Conservation (phyloP, 2,329 filamentous ascomycete species). For the Beauveria pseudobassiana region DNA sequence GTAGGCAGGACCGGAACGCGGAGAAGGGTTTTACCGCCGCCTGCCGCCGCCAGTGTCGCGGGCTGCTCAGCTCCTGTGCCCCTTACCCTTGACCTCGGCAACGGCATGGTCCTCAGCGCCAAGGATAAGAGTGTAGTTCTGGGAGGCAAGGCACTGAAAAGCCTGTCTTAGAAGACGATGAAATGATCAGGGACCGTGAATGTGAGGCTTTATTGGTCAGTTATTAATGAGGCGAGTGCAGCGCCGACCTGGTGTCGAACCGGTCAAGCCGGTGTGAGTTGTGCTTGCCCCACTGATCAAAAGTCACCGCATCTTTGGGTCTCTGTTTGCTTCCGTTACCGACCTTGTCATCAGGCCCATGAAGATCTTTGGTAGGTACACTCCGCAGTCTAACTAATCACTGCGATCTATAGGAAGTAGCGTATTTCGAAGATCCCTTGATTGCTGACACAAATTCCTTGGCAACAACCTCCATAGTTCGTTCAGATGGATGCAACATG, state of each 20-base stretch:
- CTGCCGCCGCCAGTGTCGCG: background rate
- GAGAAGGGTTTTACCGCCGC: conserved; percentile 9
- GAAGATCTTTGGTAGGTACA: too few species aligned
- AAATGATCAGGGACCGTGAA: too few species aligned
- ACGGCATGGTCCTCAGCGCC: background rate
- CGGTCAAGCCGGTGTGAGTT: background rate
- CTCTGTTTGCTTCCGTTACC: background rate
- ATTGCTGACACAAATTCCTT: conserved; percentile 34
- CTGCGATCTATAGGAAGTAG: conserved; percentile 13
- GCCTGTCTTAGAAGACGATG: too few species aligned
- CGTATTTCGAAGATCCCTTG: conserved; percentile 33
- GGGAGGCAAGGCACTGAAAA: too few species aligned
- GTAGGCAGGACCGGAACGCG: conserved; percentile 8
- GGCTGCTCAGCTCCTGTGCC: background rate
- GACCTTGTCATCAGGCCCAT: background rate
- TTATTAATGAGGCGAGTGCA: background rate
- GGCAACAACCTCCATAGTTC: conserved; percentile 40
- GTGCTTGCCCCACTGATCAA: background rate
- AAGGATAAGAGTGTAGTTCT: background rate
- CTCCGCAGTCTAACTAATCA: background rate
- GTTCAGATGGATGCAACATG: conserved; percentile 62
- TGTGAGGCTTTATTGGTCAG: too few species aligned
- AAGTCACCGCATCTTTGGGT: background rate
- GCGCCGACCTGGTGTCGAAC: background rate
- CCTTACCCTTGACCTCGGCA: conserved; percentile 6